A percentile compares a stretch with the other conserved stretches of the same genome.
These are phyloP conservation scores for Plasmopara muralis DNA, from an alignment of 352 stramenopile genomes.

Conservation along the genomic window DNA sequence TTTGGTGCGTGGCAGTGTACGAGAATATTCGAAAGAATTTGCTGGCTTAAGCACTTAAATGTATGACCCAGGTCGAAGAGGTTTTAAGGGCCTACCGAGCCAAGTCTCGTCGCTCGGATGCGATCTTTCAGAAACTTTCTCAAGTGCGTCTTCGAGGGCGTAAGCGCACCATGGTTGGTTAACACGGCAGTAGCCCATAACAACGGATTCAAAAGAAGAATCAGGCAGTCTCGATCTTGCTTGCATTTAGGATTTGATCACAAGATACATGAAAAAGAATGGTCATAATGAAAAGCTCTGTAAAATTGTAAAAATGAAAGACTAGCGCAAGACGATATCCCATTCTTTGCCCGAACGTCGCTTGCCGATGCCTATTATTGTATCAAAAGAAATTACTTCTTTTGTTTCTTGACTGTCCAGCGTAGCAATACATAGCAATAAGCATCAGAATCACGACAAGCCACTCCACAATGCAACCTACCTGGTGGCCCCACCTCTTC, in stretches of 20 bases:
- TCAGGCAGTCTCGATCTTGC: background rate
- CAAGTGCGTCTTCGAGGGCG: slow-evolving; percentile 83
- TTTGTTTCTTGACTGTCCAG: slow-evolving; percentile 57
- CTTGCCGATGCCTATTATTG: slow-evolving; percentile 11
- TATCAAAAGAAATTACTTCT: slow-evolving; percentile 32
- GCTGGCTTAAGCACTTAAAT: background rate
- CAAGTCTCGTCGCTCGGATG: slow-evolving; percentile 62
- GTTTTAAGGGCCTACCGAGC: slow-evolving; percentile 84
- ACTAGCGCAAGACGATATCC: background rate
- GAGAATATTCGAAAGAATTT: background rate
- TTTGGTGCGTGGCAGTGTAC: slow-evolving; percentile 34
- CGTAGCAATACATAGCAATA: slow-evolving; percentile 1
- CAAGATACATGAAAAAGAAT: slow-evolving; percentile 2
- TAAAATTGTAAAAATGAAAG: too few relatives aligned
- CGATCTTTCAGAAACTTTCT: slow-evolving; percentile 81
- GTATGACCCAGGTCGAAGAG: slow-evolving; percentile 46
- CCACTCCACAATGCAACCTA: slow-evolving; percentile 16
- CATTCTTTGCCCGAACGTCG: slow-evolving; percentile 1
- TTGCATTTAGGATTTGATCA: background rate
- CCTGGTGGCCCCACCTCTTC: slow-evolving; percentile 29
- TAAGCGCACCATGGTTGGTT: slow-evolving; percentile 90
- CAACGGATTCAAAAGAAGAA: too few relatives aligned
- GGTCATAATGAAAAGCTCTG: too few relatives aligned
- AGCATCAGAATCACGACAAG: background rate
- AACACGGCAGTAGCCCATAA: slow-evolving; percentile 5